These are phyloP conservation scores for Macrophomina phaseolina DNA, from an alignment of 2,329 filamentous ascomycete species.

Conservation along the genomic window DNA sequence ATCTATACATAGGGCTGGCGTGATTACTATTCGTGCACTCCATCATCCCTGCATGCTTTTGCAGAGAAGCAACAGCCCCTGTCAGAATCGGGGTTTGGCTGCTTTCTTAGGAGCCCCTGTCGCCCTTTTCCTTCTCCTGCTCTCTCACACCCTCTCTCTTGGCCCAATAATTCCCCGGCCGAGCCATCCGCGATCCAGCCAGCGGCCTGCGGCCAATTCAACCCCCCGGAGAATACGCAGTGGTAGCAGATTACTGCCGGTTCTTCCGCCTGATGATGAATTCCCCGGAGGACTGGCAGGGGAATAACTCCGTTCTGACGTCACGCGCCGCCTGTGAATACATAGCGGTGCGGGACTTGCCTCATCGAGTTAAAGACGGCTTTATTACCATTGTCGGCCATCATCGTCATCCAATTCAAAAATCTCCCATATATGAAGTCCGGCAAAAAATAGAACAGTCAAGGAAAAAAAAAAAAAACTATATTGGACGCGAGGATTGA, in stretches of 20 bases:
- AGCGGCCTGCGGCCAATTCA: not conserved
- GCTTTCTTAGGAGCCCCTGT: conserved; percentile 1
- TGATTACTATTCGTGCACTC: not conserved
- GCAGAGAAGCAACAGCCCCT: not conserved
- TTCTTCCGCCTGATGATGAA: not conserved
- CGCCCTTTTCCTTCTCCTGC: not conserved
- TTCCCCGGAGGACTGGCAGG: not conserved
- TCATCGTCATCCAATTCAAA: not conserved
- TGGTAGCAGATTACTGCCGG: not conserved
- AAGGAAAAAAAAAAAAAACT: too few relatives aligned
- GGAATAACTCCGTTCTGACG: not conserved
- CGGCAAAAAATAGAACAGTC: too few relatives aligned
- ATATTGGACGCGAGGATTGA: not conserved
- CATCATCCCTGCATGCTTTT: not conserved
- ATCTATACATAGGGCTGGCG: not conserved
- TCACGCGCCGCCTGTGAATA: not conserved
- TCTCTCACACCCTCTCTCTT: not conserved
- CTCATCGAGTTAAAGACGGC: not conserved
- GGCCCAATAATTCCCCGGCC: not conserved
- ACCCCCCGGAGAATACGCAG: not conserved
- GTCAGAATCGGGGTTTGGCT: not conserved
- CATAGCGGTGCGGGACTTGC: not conserved
- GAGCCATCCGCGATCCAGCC: not conserved
- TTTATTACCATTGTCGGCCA: not conserved
- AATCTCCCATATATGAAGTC: not conserved